Evolutionary conservation across 805 yeast genomes (phyloP).

Genomic region (Nakazawaea sp.): DNA sequence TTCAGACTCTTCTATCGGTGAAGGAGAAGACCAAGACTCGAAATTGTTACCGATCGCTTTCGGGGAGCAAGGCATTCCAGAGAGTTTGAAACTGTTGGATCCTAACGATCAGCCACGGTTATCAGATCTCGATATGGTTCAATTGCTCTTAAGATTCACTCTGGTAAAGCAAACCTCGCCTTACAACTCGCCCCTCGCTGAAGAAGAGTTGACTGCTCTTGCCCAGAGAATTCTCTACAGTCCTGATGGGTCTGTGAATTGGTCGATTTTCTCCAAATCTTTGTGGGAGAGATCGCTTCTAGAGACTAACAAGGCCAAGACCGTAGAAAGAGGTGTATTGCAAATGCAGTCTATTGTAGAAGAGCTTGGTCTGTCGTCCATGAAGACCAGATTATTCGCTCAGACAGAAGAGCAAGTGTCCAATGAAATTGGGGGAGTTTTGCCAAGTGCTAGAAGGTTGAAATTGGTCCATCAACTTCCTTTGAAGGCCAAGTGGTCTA

Average conservation of each 20-base stretch:
- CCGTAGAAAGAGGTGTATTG: conserved; percentile 88
- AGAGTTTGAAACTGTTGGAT: conserved; percentile 44
- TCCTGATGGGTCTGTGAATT: conserved; percentile 44
- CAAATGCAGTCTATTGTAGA: conserved; percentile 91
- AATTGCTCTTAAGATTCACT: conserved; percentile 61
- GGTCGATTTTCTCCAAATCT: conserved; percentile 75
- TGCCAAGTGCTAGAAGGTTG: conserved; percentile 46
- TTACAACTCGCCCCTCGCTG: conserved; percentile 58
- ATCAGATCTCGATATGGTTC: conserved; percentile 64
- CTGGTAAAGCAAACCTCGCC: conserved; percentile 68
- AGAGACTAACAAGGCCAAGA: conserved; percentile 74
- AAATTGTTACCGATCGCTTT: conserved; percentile 57
- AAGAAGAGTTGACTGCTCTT: conserved; percentile 77
- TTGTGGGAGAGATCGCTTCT: conserved; percentile 86
- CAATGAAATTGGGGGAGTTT: conserved; percentile 19
- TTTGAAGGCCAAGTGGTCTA: conserved; percentile 74
- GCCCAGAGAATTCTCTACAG: conserved; percentile 64
- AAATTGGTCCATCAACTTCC: conserved; percentile 70
- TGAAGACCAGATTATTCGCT: conserved; percentile 49
- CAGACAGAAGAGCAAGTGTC: conserved; percentile 26
- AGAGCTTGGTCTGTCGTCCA: conserved; percentile 64
- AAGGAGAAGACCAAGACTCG: conserved; percentile 20
- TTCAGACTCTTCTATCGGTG: conserved; percentile 13
- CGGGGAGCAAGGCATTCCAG: conserved; percentile 59
- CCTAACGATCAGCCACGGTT: conserved; percentile 80